Evolutionary conservation across 192 early-diverging fungal genomes (phyloP).

Genomic region (Phycomyces nitens): DNA sequence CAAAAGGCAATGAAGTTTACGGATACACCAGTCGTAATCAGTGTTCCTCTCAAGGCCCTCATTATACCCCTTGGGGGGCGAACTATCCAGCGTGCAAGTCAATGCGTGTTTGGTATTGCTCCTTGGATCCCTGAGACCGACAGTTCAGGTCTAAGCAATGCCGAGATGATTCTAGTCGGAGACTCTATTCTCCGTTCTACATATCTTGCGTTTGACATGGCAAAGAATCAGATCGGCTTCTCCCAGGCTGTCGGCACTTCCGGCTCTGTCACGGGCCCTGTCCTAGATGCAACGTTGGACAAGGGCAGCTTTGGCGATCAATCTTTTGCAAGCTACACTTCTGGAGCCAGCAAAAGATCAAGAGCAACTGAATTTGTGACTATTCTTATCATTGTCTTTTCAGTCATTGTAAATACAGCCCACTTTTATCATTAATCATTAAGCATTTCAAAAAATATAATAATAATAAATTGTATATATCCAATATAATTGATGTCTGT

Average conservation of each 20-base stretch:
- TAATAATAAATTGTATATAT: no score
- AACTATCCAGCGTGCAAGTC: neutral
- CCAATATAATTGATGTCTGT: no score
- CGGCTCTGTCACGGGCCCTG: neutral
- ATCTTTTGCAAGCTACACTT: neutral
- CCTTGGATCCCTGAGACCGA: constrained; percentile 11
- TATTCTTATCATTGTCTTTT: no score
- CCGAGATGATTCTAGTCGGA: constrained; percentile 20
- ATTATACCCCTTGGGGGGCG: constrained; percentile 16
- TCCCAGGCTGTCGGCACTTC: constrained; percentile 9
- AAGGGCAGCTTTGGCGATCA: neutral
- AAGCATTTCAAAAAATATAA: no score
- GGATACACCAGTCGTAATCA: neutral
- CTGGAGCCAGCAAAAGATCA: neutral
- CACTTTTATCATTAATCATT: no score
- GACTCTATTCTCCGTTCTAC: constrained; percentile 22
- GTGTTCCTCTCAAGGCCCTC: constrained; percentile 9
- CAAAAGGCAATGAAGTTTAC: neutral
- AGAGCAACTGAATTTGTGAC: no score
- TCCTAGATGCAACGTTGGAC: neutral
- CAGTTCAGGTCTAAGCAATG: neutral
- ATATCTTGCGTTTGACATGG: constrained; percentile 27
- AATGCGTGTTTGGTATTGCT: constrained; percentile 31
- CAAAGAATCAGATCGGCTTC: constrained; percentile 26
- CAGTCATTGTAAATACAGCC: no score